Evolutionary conservation across 2,329 filamentous ascomycete species (phyloP).

Genomic region (Orbilia javanica): DNA sequence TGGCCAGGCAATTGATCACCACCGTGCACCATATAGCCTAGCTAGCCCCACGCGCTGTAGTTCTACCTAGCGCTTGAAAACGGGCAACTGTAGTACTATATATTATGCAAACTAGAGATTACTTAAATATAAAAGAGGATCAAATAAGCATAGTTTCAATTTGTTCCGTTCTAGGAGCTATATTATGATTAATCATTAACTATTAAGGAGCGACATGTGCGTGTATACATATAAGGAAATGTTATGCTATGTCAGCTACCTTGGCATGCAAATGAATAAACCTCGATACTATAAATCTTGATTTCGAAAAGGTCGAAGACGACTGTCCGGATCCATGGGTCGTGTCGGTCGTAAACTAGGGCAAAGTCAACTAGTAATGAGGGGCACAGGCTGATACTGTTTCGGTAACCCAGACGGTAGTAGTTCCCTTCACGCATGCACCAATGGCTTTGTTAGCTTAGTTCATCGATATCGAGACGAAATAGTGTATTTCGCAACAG

Average conservation of each 20-base stretch:
- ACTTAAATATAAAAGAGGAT: no score
- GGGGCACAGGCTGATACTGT: conserved; percentile 12
- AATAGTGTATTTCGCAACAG: neutral
- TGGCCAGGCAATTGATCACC: no score
- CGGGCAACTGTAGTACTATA: no score
- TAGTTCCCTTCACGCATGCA: conserved; percentile 12
- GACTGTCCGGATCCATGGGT: neutral
- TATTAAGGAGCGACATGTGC: conserved; percentile 3
- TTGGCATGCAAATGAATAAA: no score
- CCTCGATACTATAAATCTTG: neutral
- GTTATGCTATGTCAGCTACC: neutral
- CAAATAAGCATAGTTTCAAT: neutral
- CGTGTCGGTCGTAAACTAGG: neutral
- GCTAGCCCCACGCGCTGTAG: no score
- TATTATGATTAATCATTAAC: conserved; percentile 9
- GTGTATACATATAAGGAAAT: neutral
- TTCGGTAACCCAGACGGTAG: conserved; percentile 42
- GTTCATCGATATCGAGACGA: neutral
- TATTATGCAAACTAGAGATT: no score
- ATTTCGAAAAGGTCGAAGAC: neutral
- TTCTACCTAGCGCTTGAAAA: no score
- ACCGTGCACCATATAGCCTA: no score
- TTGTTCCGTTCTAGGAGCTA: conserved; percentile 13
- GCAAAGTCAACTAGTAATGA: neutral
- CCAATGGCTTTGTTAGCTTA: conserved; percentile 10